These are phyloP conservation scores for Cinnamomum chago DNA, from an alignment of 164 flowering plant species.

Conservation along the genomic window DNA sequence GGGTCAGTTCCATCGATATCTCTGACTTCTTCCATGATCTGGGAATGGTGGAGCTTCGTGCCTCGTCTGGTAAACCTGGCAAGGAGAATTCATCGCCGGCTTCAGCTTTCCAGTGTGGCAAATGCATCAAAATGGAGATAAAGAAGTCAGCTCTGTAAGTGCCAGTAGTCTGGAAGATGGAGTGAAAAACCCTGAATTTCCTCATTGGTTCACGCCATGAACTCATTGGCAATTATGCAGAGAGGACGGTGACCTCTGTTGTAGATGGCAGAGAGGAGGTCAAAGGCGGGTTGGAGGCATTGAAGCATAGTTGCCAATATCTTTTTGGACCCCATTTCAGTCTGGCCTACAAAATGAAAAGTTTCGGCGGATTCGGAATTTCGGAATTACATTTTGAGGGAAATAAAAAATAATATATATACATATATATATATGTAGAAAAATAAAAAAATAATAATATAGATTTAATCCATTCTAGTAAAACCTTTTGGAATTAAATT, in stretches of 20 bases:
- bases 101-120: neutral
- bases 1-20: neutral
- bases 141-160: conserved; percentile 9
- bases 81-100: conserved; percentile 11
- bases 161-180: conserved; percentile 12
- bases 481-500: too few relatives aligned
- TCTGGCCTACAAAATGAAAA: too few relatives aligned
- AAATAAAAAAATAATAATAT: too few relatives aligned
- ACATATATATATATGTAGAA: too few relatives aligned
- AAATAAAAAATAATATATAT: too few relatives aligned
- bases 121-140: conserved; percentile 7
- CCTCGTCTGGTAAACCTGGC: conserved; percentile 8
- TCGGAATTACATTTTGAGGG: too few relatives aligned
- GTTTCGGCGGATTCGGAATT: too few relatives aligned
- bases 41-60: conserved; percentile 2
- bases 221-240: conserved; percentile 15
- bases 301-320: neutral
- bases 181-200: conserved; percentile 9
- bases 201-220: conserved; percentile 5
- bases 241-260: neutral
- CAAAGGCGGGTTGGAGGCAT: conserved; percentile 9
- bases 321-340: too few relatives aligned
- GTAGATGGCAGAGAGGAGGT: neutral
- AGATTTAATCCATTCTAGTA: too few relatives aligned
- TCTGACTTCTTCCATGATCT: neutral